These are phyloP conservation scores for Pythium rhizo-oryzae DNA, from an alignment of 352 stramenopile genomes.

Conservation along the genomic window DNA sequence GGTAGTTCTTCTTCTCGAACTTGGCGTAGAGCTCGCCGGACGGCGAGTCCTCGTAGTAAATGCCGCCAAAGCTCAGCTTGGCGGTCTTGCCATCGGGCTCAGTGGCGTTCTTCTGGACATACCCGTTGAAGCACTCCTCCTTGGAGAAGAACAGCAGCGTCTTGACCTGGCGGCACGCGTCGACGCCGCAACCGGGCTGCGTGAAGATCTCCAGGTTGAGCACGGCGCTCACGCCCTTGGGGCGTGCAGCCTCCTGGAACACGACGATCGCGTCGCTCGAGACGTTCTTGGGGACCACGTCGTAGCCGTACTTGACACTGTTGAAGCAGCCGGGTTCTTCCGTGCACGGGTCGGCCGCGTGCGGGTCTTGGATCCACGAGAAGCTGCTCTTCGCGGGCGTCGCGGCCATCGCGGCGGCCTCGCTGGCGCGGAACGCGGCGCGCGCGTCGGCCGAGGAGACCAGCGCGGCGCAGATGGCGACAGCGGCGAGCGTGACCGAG, in stretches of 20 bases:
- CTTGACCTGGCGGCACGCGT: constrained; percentile 40
- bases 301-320: constrained; percentile 60
- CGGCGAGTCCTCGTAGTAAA: constrained; percentile 60
- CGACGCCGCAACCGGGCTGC: constrained; percentile 52
- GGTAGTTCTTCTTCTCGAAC: constrained; percentile 55
- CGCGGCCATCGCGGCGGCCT: not conserved
- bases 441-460: not conserved
- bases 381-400: constrained; percentile 29
- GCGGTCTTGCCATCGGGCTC: constrained; percentile 42
- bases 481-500: not conserved
- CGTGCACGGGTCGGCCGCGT: constrained; percentile 44
- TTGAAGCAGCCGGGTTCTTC: constrained; percentile 42
- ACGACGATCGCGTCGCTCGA: constrained; percentile 37
- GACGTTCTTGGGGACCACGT: constrained; percentile 47
- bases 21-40: constrained; percentile 59
- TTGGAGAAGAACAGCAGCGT: constrained; percentile 38
- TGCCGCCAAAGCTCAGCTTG: constrained; percentile 52
- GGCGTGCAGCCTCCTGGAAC: constrained; percentile 45
- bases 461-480: not conserved
- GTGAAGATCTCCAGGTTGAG: constrained; percentile 50
- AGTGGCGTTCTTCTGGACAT: constrained; percentile 35
- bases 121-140: constrained; percentile 58
- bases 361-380: constrained; percentile 45
- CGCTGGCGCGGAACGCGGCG: constrained; percentile 13
- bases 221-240: constrained; percentile 41